Evolutionary conservation across 2,329 filamentous ascomycete genomes (phyloP), one percentile per base, ranked within the genome.

Genomic region (Chalara sp.): DNA sequence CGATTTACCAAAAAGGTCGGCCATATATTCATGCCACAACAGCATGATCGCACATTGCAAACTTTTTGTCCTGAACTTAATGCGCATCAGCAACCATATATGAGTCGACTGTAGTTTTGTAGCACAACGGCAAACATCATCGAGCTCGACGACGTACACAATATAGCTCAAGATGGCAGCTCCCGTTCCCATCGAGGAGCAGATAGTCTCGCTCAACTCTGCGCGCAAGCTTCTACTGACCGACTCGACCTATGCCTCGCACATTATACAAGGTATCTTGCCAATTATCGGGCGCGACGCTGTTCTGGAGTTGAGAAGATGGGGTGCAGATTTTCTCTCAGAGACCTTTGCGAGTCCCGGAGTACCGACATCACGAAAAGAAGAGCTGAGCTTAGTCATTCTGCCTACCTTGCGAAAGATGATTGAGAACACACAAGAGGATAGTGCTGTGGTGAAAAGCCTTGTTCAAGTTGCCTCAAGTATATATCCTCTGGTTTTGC

Each of bases 281-380:
- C 90, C 91, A 50, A 91, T 97, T 63, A 87, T 96, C 68, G 84
- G 85, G 54, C 81, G 86, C 47, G 76, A 78, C 58, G 79, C 88
- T 56, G 8, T n/a, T 37, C 71, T 96, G 51, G 89, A 95, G 69
- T 74, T 97, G 63, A 86, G 90, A 69, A 78, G 91, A 85, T 99
- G 93, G 93, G 93, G 92, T 30, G 86, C 91, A 56, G 91, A 96
- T 55, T 99, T 99, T 65, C 76, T 99, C 42, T 90, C 92, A 51
- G 93, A 99, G 73, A 90, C 91, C 2, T 97, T 99, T 71, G 86
- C 93, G 51, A 95, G 89, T 53, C 93, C 95, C n/a, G 82, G 86
- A 28, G 76, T 97, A 61, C 74, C 84, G 21, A 75, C 81, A 53
- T 77, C 84, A 48, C 83, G 87, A 67, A 99, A 97, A 75, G 89